Evolutionary conservation across 805 yeast species (phyloP).

Genomic region (Brettanomyces sp.): DNA sequence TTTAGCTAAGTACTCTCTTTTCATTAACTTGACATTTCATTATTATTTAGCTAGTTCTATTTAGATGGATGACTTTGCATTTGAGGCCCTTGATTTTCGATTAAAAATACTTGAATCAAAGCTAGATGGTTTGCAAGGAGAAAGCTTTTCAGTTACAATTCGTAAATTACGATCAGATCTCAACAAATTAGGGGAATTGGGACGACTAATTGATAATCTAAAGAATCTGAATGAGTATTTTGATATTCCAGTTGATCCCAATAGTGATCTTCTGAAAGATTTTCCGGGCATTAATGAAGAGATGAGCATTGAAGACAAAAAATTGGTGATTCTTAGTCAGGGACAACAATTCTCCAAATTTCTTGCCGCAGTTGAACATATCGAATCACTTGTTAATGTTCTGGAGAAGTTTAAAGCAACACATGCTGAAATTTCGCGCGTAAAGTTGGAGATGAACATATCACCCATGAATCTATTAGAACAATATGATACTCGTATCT

Average conservation of each 20-base stretch:
- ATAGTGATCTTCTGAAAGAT: neutral
- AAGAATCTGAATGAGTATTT: neutral
- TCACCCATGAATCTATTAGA: neutral
- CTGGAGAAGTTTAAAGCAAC: conserved; percentile 1
- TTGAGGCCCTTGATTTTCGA: neutral
- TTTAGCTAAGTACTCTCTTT: no score
- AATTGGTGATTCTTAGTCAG: neutral
- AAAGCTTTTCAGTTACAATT: neutral
- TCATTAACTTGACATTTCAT: no score
- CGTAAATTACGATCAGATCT: neutral
- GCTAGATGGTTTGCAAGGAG: neutral
- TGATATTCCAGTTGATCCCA: neutral
- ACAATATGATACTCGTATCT: neutral
- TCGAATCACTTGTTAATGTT: neutral
- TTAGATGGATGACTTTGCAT: neutral
- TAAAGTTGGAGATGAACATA: neutral
- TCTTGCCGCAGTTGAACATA: neutral
- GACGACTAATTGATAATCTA: neutral
- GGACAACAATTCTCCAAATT: neutral
- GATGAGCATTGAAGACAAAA: neutral
- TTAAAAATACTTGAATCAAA: neutral
- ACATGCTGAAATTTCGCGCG: neutral
- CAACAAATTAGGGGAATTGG: neutral
- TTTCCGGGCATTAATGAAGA: neutral
- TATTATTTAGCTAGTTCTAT: no score